Conservation (phyloP, 345 rosid species). For the Dimocarpus longan region DNA sequence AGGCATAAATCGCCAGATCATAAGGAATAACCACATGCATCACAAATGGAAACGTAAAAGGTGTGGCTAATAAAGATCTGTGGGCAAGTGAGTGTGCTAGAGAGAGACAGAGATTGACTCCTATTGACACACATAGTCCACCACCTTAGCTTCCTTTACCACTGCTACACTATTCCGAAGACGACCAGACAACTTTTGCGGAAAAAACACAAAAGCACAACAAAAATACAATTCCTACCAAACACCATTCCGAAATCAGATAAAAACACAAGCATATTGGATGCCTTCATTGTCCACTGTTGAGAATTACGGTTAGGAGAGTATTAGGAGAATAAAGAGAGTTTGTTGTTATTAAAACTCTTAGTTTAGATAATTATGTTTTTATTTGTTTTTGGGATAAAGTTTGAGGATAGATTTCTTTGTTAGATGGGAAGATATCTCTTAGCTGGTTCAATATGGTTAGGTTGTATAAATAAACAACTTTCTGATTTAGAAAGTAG, state of each 20-base stretch:
- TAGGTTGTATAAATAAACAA: too few species aligned
- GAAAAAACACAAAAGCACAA: background rate
- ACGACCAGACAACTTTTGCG: background rate
- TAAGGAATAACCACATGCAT: background rate
- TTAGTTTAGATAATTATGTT: too few species aligned
- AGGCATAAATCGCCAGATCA: background rate
- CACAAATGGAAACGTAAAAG: background rate
- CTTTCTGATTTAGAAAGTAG: too few species aligned
- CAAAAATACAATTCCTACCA: background rate
- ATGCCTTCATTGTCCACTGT: background rate
- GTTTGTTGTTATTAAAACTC: too few species aligned
- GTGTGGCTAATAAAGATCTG: background rate
- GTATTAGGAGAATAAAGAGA: too few species aligned
- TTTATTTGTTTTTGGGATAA: too few species aligned
- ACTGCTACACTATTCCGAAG: background rate
- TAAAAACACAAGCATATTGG: too few species aligned
- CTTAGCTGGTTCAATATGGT: too few species aligned
- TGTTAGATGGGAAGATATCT: too few species aligned
- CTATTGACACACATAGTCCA: background rate
- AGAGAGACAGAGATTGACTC: background rate
- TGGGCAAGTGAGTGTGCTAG: background rate
- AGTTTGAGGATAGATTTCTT: too few species aligned
- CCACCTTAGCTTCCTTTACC: background rate
- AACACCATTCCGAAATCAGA: background rate
- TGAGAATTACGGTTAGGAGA: too few species aligned